Evolutionary conservation across 139 green algal species (phyloP).

Genomic region (Tetraselmis chui): DNA sequence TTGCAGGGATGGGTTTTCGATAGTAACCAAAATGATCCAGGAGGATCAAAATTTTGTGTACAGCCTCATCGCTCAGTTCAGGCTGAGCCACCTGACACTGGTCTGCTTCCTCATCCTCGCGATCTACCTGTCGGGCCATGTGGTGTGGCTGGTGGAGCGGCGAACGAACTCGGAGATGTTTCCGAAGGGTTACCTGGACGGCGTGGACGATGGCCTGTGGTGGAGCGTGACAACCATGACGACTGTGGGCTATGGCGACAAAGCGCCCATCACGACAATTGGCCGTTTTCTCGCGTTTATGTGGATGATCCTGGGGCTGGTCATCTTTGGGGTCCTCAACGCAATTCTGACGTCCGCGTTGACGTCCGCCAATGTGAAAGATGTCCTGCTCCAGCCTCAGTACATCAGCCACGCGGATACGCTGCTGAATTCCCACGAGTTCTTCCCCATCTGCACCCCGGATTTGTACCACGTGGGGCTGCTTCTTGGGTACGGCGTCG

Average conservation of each 20-base stretch:
- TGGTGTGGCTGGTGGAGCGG: neutral
- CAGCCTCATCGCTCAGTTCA: neutral
- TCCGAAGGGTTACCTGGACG: neutral
- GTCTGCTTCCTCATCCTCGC: neutral
- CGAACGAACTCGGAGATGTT: neutral
- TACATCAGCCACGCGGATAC: neutral
- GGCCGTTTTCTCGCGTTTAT: neutral
- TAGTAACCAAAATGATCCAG: neutral
- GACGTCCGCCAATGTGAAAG: neutral
- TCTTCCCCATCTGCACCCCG: neutral
- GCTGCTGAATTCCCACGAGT: neutral
- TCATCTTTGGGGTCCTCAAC: neutral
- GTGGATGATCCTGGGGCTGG: neutral
- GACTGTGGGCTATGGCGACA: neutral
- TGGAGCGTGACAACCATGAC: neutral
- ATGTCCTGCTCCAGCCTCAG: neutral
- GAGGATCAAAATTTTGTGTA: neutral
- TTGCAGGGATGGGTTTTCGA: neutral
- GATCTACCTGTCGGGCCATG: neutral
- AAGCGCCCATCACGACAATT: neutral
- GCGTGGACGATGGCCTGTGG: neutral
- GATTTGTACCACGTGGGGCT: neutral
- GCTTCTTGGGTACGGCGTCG: neutral
- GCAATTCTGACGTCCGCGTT: neutral
- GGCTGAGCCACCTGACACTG: neutral